phyloP scores from a whole-genome alignment of 768 basidiomycete species.

The Jaapia argillacea region DNA sequence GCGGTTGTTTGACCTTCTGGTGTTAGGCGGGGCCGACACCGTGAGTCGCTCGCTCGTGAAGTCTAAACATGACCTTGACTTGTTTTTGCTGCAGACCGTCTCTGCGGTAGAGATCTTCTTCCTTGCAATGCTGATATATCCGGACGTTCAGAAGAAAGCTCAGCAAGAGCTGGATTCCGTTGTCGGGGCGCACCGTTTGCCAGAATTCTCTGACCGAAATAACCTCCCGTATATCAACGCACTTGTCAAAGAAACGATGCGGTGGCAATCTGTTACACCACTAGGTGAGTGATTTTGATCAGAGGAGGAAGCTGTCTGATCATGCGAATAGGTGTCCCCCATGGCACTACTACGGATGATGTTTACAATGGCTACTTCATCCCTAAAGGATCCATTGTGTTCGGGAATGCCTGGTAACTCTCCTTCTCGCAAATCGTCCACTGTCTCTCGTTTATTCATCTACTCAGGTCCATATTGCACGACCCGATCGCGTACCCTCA shows the following conservation, averaged over 20 bases:
- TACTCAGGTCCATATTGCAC: neutral
- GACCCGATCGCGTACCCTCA: neutral
- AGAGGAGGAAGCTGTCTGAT: neutral
- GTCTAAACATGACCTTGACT: neutral
- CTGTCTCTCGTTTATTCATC: neutral
- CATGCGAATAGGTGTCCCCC: neutral
- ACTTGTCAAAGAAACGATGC: constrained; percentile 20
- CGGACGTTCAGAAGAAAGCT: constrained; percentile 14
- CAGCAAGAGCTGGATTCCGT: constrained; percentile 18
- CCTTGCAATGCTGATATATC: constrained; percentile 17
- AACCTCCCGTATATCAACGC: constrained; percentile 19
- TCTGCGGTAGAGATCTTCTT: constrained; percentile 14
- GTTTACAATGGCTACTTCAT: constrained; percentile 11
- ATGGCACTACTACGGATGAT: constrained; percentile 7
- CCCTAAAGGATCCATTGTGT: constrained; percentile 8
- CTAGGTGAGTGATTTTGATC: constrained; percentile 6
- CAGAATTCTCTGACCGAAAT: constrained; percentile 10
- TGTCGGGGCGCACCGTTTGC: constrained; percentile 16
- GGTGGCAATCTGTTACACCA: constrained; percentile 20
- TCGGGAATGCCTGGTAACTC: constrained; percentile 9
- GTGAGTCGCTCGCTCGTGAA: constrained; percentile 4
- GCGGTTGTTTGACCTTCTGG: neutral
- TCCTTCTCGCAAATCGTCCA: neutral
- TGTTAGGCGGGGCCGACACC: constrained; percentile 12
- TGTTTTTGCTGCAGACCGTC: constrained; percentile 11